phyloP scores from a whole-genome alignment of 805 yeast species.

The Tetrapisispora fleetii region DNA sequence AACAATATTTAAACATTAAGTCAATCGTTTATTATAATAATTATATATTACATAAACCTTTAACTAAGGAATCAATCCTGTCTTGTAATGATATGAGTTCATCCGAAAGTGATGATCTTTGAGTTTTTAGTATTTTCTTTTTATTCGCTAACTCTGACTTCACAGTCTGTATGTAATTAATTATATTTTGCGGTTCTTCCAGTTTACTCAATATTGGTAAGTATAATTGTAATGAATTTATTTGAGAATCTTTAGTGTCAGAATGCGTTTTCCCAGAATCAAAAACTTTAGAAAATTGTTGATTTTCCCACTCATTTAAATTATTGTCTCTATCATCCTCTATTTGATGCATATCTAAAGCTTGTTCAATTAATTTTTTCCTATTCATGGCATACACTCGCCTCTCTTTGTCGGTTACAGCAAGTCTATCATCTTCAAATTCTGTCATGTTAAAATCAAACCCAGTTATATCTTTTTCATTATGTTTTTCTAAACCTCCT shows the following conservation, averaged over 20 bases:
- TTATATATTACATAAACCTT: neutral
- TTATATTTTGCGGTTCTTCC: neutral
- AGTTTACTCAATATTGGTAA: neutral
- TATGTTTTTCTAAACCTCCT: slow-evolving; percentile 7
- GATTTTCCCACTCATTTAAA: slow-evolving; percentile 3
- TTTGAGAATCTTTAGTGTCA: neutral
- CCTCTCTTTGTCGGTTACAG: slow-evolving; percentile 15
- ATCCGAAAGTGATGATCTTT: neutral
- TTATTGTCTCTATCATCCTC: slow-evolving; percentile 1
- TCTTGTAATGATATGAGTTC: neutral
- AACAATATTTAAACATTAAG: neutral
- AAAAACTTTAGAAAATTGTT: neutral
- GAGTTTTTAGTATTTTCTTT: neutral
- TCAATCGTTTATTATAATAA: neutral
- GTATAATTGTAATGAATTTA: neutral
- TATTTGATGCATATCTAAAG: slow-evolving; percentile 9
- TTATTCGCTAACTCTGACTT: neutral
- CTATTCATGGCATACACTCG: slow-evolving; percentile 6
- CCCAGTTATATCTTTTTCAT: slow-evolving; percentile 8
- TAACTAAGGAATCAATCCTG: neutral
- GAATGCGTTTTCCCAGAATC: too few species aligned
- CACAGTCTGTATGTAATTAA: neutral
- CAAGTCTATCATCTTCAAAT: slow-evolving; percentile 22
- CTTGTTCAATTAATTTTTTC: slow-evolving; percentile 13
- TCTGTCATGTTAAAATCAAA: slow-evolving; percentile 8